Evolutionary conservation across 2,329 filamentous ascomycete genomes (phyloP), one percentile per base, ranked within the genome.

Genomic region (Neofusicoccum ribis): DNA sequence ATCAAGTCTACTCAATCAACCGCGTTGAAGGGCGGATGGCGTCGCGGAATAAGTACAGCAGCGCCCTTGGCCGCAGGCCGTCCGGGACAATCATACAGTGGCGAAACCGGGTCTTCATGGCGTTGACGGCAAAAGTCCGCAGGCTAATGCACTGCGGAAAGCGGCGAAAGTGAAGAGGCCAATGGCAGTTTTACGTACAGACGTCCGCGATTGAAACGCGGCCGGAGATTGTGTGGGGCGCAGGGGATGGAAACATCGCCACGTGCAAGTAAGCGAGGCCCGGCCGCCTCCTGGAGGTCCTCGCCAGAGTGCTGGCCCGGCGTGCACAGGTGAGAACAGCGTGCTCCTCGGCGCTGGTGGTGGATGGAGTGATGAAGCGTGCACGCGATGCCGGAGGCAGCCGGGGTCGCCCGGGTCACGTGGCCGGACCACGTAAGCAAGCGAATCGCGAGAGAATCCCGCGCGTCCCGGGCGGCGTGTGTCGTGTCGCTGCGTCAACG

Each of bases 181-280:
- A 39, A 20, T 11, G 52, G 36, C 17, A 36, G 52, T 43, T 49
- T 56, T 44, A 56, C 52, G 52, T 56, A 56, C 52, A 27, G 20
- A 12, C 20, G 36, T 36, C 20, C 15, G 20, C 27, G 52, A 56
- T 56, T 56, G 52, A 56, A 56, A 56, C 52, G 43, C n/a, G 17
- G 27, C 31, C 52, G 52, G 52, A 56, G 36, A 56, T 56, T 43
- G 52, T 41, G 52, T 56, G 52, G 52, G 52, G 52, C 37, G 9
- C 36, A 37, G 37, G n/a, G 15, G 52, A 14, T 12, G 7, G 5
- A 20, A 36, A 37, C 34, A 41, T 5, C 14, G 46, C 46, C 46
- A 23, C 17, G 5, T 23, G 46, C 46, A 27, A 9, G 46, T 14
- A 27, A 17, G 46, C 17, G n/a, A 27, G 17, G 17, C 4, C 17